These are phyloP conservation scores for Verticillium dahliae DNA, from an alignment of 2,329 filamentous ascomycete species.

Conservation along the genomic window DNA sequence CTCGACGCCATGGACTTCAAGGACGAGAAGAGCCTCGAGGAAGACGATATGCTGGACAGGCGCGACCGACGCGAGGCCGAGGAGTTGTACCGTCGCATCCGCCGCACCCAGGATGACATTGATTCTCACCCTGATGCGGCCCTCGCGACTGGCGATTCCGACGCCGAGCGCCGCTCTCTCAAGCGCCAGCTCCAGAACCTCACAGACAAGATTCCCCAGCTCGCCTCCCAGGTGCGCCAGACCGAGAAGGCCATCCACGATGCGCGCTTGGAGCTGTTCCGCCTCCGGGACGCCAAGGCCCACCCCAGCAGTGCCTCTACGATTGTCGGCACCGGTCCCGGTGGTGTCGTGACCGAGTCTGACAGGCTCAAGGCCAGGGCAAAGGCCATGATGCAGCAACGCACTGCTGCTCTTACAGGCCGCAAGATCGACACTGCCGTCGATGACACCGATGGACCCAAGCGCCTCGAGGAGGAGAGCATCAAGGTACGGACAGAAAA, in stretches of 20 bases:
- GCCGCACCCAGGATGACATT: constrained; percentile 89
- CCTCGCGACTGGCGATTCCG: constrained; percentile 67
- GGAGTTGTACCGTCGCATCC: constrained; percentile 86
- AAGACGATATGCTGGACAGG: constrained; percentile 87
- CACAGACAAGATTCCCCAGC: constrained; percentile 82
- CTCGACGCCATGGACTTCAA: constrained; percentile 95
- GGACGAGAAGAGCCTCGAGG: constrained; percentile 82
- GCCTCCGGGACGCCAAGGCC: constrained; percentile 86
- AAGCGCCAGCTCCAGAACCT: constrained; percentile 85
- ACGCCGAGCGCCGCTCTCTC: constrained; percentile 78
- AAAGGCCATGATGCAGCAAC: constrained; percentile 98
- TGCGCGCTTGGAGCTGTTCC: constrained; percentile 85
- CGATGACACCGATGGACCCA: constrained; percentile 72
- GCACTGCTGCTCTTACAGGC: constrained; percentile 85
- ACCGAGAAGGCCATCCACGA: constrained; percentile 92
- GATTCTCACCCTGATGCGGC: constrained; percentile 79
- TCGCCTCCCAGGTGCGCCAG: constrained; percentile 86
- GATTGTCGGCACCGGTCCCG: constrained; percentile 88
- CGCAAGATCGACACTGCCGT: constrained; percentile 64
- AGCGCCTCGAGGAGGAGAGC: constrained; percentile 83
- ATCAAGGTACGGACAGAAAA: constrained; percentile 75
- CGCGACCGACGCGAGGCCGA: constrained; percentile 88
- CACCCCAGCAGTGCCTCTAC: constrained; percentile 73
- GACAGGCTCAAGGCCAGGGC: constrained; percentile 92
- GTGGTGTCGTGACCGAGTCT: constrained; percentile 83